Percentiles rank a stretch among this genome's conserved stretches.
These are phyloP conservation scores for Pleurotus djamor DNA, from an alignment of 768 basidiomycete species.

Conservation along the genomic window DNA sequence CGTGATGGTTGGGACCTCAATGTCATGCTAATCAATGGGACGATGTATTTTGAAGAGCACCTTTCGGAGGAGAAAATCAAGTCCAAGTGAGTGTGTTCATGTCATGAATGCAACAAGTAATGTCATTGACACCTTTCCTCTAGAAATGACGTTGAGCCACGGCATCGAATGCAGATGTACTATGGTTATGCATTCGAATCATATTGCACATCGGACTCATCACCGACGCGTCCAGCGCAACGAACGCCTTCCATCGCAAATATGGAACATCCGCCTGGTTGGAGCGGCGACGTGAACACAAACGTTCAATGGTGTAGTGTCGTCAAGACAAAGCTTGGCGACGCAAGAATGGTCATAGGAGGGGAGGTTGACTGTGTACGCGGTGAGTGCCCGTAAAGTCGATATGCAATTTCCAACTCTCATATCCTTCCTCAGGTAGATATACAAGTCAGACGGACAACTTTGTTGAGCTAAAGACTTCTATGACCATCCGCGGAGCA, in stretches of 20 bases:
- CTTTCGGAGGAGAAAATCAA: slow-evolving; percentile 51
- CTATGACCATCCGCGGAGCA: slow-evolving; percentile 60
- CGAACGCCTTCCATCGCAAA: slow-evolving; percentile 13
- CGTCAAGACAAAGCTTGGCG: slow-evolving; percentile 80
- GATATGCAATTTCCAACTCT: neutral
- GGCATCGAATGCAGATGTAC: slow-evolving; percentile 66
- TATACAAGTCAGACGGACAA: slow-evolving; percentile 62
- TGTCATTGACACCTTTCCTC: neutral
- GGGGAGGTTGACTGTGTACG: slow-evolving; percentile 91
- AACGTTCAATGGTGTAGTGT: slow-evolving; percentile 91
- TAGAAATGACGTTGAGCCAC: slow-evolving; percentile 67
- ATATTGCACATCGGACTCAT: slow-evolving; percentile 64
- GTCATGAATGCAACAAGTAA: neutral
- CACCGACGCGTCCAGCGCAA: slow-evolving; percentile 19
- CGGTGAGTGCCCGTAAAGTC: slow-evolving; percentile 39
- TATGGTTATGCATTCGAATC: slow-evolving; percentile 91
- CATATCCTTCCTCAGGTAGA: slow-evolving; percentile 35
- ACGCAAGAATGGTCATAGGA: slow-evolving; percentile 71
- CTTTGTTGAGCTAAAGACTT: slow-evolving; percentile 89
- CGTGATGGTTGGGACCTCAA: slow-evolving; percentile 81
- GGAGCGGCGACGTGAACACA: slow-evolving; percentile 83
- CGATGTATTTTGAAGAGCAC: slow-evolving; percentile 77
- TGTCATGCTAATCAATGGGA: slow-evolving; percentile 71
- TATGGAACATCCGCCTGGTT: slow-evolving; percentile 42
- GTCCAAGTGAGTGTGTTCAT: slow-evolving; percentile 53